A percentile compares a stretch with the other conserved stretches of the same genome.
Conservation (phyloP, 768 basidiomycete genomes). For the Boletus rubescentipes region DNA sequence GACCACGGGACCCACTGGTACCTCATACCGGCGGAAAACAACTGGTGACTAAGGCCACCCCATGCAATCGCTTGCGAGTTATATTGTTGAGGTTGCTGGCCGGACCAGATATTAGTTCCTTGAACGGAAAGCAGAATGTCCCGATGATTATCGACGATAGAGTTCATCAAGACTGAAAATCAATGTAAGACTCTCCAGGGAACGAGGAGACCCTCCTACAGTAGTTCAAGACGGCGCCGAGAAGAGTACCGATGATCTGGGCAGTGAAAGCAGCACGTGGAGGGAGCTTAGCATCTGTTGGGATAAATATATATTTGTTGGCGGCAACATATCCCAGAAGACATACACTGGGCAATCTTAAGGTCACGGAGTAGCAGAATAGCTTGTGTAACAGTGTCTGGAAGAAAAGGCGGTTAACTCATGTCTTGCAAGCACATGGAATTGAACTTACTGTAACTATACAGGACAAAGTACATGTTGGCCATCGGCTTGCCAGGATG, state of each 20-base stretch:
- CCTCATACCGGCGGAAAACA: conserved; percentile 31
- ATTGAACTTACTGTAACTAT: conserved; percentile 41
- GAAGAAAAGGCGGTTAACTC: conserved; percentile 35
- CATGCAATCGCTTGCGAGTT: conserved; percentile 36
- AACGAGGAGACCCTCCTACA: conserved; percentile 24
- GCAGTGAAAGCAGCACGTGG: conserved; percentile 62
- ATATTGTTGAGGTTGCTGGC: conserved; percentile 28
- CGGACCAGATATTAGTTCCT: conserved; percentile 43
- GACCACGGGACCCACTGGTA: conserved; percentile 43
- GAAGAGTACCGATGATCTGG: conserved; percentile 53
- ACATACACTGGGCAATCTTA: conserved; percentile 39
- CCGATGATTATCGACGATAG: conserved; percentile 50
- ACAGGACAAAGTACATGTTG: conserved; percentile 44
- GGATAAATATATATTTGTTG: conserved; percentile 38
- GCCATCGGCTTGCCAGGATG: conserved; percentile 38
- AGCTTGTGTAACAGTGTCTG: conserved; percentile 51
- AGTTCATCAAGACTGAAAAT: conserved; percentile 56
- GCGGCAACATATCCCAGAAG: background rate
- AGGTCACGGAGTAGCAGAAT: conserved; percentile 53
- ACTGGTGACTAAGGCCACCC: conserved; percentile 37
- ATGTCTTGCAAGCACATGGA: conserved; percentile 31
- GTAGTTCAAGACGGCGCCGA: conserved; percentile 49
- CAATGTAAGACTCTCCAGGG: background rate
- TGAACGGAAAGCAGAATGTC: conserved; percentile 51
- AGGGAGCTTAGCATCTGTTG: conserved; percentile 49